Evolutionary conservation across 768 basidiomycete genomes (phyloP).

Genomic region (Tylopilus cervinicoccineus): DNA sequence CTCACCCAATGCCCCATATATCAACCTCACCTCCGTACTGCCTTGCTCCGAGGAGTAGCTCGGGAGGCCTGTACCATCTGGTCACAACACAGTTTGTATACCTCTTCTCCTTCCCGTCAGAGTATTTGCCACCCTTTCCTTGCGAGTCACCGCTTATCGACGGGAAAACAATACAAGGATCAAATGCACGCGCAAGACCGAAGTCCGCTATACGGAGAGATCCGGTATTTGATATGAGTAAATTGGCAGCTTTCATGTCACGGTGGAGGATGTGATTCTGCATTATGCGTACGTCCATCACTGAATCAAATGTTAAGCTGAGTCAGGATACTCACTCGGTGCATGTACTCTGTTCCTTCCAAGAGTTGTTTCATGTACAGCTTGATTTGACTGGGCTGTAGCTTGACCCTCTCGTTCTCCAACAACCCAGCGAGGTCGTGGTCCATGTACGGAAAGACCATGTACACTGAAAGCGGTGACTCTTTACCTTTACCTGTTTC

Average conservation of each 20-base stretch:
- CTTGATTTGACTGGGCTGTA: conserved; percentile 86
- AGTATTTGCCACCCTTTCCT: conserved; percentile 28
- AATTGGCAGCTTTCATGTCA: conserved; percentile 98
- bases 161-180: conserved; percentile 42
- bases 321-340: conserved; percentile 57
- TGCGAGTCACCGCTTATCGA: conserved; percentile 17
- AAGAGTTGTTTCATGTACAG: conserved; percentile 93
- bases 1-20: conserved; percentile 95
- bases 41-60: conserved; percentile 83
- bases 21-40: conserved; percentile 94
- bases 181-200: conserved; percentile 85
- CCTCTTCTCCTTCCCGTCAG: conserved; percentile 53
- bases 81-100: conserved; percentile 97
- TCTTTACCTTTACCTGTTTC: conserved; percentile 50
- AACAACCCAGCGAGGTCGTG: conserved; percentile 94
- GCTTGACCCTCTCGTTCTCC: conserved; percentile 85
- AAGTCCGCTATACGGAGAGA: conserved; percentile 91
- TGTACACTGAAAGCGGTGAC: conserved; percentile 78
- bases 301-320: not conserved
- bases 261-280: conserved; percentile 97
- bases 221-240: conserved; percentile 87
- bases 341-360: conserved; percentile 96
- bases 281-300: conserved; percentile 9
- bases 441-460: conserved; percentile 99
- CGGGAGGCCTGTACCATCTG: conserved; percentile 92